A percentile compares a stretch with the other conserved stretches of the same genome.
Conservation (phyloP, 805 yeast genomes). For the Spathaspora arborariae region DNA sequence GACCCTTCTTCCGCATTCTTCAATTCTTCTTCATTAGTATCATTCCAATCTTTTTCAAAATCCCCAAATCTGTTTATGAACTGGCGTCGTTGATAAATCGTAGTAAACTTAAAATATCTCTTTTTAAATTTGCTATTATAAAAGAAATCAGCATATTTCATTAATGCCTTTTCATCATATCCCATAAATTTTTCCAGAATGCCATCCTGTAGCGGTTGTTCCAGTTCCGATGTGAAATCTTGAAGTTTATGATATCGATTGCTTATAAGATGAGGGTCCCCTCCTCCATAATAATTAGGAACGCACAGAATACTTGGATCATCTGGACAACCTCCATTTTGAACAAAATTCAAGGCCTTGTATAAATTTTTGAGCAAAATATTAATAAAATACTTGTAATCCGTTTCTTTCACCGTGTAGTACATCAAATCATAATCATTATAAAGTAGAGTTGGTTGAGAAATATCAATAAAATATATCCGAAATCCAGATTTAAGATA, state of each 20-base stretch:
- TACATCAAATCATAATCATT: slow-evolving; percentile 42
- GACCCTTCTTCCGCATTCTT: slow-evolving; percentile 3
- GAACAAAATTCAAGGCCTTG: slow-evolving; percentile 40
- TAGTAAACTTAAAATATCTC: slow-evolving; percentile 36
- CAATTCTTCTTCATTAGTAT: slow-evolving; percentile 12
- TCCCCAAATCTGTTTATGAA: slow-evolving; percentile 41
- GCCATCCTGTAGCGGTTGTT: background rate
- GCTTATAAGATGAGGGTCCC: slow-evolving; percentile 18
- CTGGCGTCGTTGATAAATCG: slow-evolving; percentile 39
- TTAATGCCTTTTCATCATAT: slow-evolving; percentile 13
- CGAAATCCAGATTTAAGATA: slow-evolving; percentile 50
- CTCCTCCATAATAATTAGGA: slow-evolving; percentile 21
- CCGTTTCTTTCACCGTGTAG: slow-evolving; percentile 37
- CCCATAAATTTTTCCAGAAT: background rate
- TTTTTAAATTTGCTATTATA: slow-evolving; percentile 27
- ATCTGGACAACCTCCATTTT: slow-evolving; percentile 21
- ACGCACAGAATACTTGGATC: slow-evolving; percentile 14
- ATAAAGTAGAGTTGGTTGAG: slow-evolving; percentile 37
- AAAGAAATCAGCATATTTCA: slow-evolving; percentile 31
- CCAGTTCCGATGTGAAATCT: background rate
- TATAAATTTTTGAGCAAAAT: slow-evolving; percentile 44
- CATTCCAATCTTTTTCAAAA: slow-evolving; percentile 28
- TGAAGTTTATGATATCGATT: slow-evolving; percentile 18
- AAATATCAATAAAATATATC: slow-evolving; percentile 41
- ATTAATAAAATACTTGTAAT: slow-evolving; percentile 42